Evolutionary conservation across 345 rosid genomes (phyloP), one percentile per base, ranked within the genome.

Genomic region (Diplotaxis tenuifolia): DNA sequence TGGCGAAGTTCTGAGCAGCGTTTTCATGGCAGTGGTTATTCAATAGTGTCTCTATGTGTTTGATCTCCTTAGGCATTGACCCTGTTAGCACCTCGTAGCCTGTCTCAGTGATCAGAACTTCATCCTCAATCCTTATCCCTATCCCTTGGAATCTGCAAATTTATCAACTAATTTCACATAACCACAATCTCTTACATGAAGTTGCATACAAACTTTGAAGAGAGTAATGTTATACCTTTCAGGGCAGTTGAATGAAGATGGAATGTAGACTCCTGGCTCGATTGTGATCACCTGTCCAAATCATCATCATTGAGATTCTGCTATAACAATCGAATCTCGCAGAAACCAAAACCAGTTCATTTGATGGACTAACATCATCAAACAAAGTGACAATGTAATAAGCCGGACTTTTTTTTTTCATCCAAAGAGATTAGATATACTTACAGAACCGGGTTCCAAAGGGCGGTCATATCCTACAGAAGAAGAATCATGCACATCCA

Each of bases 401-500:
- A 42, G 10, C 31, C 66, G 3, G 55, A 19, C 53, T 34, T 23
- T 15, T 22, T n/a, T 11, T 18, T 25, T 31, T 12, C 8, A 15
- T 18, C 20, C 56, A 38, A 54, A 75, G 5, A 27, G 63, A 28
- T 57, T 54, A 27, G 76, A 54, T 16, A 10, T 64, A 82, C 99
- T 86, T 92, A 95, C 98, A 78, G 87, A 93, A 58, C 99, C 97
- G 2, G 97, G 98, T 85, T 84, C 80, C 87, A 92, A 65, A 67
- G 89, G 84, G 65, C 89, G 85, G 62, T 90, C 90, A 40, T 84
- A 90, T 79, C 91, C 82, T 68, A 89, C 78, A 65, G 66, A 47
- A 68, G 92, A 87, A 83, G 93, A 84, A 84, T 95, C 99, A 68
- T 95, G 99, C 78, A 95, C 97, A 74, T 92, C 97, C 96, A 95